These are phyloP conservation scores for Oropetium thomaeum DNA, from an alignment of 176 grass and related monocot species.

Conservation along the genomic window DNA sequence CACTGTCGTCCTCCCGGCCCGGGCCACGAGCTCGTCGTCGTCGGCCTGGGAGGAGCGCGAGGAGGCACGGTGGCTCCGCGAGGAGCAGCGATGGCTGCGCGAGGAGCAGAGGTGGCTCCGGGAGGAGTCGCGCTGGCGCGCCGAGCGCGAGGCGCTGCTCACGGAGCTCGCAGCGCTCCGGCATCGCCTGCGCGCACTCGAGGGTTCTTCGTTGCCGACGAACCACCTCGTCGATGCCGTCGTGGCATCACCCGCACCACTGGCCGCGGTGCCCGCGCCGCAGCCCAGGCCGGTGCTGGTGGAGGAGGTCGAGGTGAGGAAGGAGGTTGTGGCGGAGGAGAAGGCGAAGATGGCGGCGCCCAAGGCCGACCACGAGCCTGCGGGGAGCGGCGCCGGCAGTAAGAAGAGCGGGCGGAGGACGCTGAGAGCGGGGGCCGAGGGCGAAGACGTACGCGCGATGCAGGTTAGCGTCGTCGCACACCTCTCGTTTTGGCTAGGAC, in stretches of 20 bases:
- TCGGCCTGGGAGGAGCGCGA: conserved; percentile 64
- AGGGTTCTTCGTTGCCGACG: not conserved
- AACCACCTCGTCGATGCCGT: conserved; percentile 4
- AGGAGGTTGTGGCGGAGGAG: conserved; percentile 52
- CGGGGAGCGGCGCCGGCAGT: not conserved
- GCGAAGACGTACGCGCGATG: conserved; percentile 82
- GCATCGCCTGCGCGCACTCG: conserved; percentile 50
- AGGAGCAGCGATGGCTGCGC: conserved; percentile 76
- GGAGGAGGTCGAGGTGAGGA: conserved; percentile 61
- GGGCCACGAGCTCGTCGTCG: conserved; percentile 3
- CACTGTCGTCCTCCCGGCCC: not conserved
- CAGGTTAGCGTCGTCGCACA: conserved; percentile 52
- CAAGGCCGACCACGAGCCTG: not conserved
- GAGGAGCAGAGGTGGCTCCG: conserved; percentile 82
- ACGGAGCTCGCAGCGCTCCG: conserved; percentile 64
- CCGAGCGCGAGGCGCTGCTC: conserved; percentile 69
- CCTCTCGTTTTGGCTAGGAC: conserved; percentile 54
- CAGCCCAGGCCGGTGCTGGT: conserved; percentile 30
- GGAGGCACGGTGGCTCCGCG: conserved; percentile 74
- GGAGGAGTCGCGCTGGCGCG: conserved; percentile 67
- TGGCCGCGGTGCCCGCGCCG: conserved; percentile 27
- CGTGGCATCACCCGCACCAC: conserved; percentile 34
- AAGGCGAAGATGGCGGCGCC: not conserved
- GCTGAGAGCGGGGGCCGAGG: conserved; percentile 66
- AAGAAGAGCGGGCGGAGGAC: conserved; percentile 32